These are phyloP conservation scores for Xylaria sp. DNA, from an alignment of 2,329 filamentous ascomycete genomes.

Conservation along the genomic window DNA sequence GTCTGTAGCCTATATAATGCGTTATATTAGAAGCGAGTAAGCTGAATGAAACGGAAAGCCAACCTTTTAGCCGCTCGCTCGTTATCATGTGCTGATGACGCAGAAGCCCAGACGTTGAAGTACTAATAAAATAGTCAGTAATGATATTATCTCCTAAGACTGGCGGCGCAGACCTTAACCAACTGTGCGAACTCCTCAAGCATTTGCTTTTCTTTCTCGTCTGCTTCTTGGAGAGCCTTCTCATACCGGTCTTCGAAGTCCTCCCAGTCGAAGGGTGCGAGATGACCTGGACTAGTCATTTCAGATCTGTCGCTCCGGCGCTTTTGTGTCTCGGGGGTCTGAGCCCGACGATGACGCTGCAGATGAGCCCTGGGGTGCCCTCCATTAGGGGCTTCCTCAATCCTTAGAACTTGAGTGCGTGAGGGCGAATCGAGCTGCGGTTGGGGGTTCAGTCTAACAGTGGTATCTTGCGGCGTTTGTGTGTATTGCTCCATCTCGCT, in stretches of 20 bases:
- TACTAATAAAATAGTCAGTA: conserved; percentile 62
- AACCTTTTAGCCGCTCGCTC: conserved; percentile 82
- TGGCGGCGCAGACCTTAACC: conserved; percentile 65
- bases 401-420: conserved; percentile 36
- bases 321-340: conserved; percentile 54
- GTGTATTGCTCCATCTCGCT: conserved; percentile 42
- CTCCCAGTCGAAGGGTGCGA: conserved; percentile 78
- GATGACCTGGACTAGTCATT: conserved; percentile 59
- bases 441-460: conserved; percentile 42
- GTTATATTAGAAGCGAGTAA: conserved; percentile 26
- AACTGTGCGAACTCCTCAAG: conserved; percentile 74
- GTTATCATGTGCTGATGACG: conserved; percentile 77
- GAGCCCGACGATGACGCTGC: conserved; percentile 44
- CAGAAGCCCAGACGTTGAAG: conserved; percentile 82
- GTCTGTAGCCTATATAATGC: conserved; percentile 73
- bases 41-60: conserved; percentile 31
- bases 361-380: conserved; percentile 37
- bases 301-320: conserved; percentile 50
- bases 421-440: conserved; percentile 37
- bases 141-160: neutral
- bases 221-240: conserved; percentile 70
- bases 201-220: conserved; percentile 72
- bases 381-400: conserved; percentile 36
- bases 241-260: conserved; percentile 78
- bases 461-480: conserved; percentile 41